Evolutionary conservation across 352 stramenopile genomes (phyloP).

Genomic region (Phytopythium mirpurense): DNA sequence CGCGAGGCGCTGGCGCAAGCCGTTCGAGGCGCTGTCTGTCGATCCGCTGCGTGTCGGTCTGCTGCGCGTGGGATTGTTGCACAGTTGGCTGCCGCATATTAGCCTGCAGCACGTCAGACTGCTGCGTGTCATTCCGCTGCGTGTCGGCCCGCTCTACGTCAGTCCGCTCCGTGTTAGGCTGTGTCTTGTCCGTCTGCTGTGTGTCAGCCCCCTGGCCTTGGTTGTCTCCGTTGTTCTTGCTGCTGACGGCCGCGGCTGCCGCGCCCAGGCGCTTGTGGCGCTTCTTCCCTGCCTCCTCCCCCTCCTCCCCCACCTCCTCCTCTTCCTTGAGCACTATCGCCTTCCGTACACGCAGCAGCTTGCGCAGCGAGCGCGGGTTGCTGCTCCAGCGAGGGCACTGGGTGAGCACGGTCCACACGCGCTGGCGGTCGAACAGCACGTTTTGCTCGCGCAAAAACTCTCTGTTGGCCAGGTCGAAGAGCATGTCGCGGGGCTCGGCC

Average conservation of each 20-base stretch:
- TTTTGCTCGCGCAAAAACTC: constrained; percentile 4
- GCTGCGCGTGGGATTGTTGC: too few relatives aligned
- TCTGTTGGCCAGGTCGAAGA: constrained; percentile 6
- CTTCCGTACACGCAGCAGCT: constrained; percentile 10
- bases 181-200: too few relatives aligned
- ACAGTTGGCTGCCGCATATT: not conserved
- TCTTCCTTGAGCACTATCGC: not conserved
- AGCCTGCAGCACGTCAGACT: too few relatives aligned
- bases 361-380: constrained; percentile 10
- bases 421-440: constrained; percentile 8
- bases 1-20: not conserved
- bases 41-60: not conserved
- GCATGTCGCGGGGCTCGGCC: not conserved
- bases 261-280: not conserved
- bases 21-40: constrained; percentile 1
- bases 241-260: not conserved
- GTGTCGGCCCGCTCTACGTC: too few relatives aligned
- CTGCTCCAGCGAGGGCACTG: constrained; percentile 7
- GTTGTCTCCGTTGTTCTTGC: not conserved
- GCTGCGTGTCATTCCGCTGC: too few relatives aligned
- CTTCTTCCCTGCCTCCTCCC: not conserved
- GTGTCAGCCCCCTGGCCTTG: too few relatives aligned
- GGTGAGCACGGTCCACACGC: constrained; percentile 6
- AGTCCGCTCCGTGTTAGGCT: too few relatives aligned
- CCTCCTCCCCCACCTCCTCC: not conserved